Evolutionary conservation across 78 protist genomes (phyloP).

Genomic region (slime mould (Dictyostelium discoideum)): DNA sequence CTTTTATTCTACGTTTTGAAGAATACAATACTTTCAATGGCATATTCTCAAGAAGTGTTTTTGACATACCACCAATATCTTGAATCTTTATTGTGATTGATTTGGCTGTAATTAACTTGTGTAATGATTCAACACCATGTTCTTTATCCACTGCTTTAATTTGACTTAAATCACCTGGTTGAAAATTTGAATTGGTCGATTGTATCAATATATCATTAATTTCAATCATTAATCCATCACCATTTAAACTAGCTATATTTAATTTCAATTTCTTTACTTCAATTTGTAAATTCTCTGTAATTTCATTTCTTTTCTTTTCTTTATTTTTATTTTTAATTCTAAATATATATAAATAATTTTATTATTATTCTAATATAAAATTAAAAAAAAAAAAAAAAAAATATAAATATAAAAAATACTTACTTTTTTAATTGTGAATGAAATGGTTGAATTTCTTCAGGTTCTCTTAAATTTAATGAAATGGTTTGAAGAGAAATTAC

Average conservation of each 20-base stretch:
- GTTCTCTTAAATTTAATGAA: conserved; percentile 42
- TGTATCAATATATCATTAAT: conserved; percentile 59
- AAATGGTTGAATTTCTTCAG: conserved; percentile 53
- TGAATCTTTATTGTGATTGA: conserved; percentile 60
- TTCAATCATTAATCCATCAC: conserved; percentile 45
- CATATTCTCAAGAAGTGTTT: conserved; percentile 27
- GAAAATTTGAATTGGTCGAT: conserved; percentile 68
- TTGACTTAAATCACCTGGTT: conserved; percentile 38
- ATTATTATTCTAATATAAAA: background rate
- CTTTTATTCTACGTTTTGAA: conserved; percentile 68
- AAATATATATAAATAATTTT: background rate
- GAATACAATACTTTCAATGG: conserved; percentile 62
- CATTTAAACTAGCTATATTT: conserved; percentile 12
- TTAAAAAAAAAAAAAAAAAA: background rate
- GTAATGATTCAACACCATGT: conserved; percentile 64
- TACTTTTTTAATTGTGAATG: conserved; percentile 75
- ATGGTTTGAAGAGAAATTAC: conserved; percentile 40
- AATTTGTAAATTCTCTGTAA: conserved; percentile 69
- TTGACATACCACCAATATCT: conserved; percentile 67
- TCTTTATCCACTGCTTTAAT: conserved; percentile 68
- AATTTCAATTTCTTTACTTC: conserved; percentile 57
- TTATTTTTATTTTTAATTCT: conserved; percentile 69
- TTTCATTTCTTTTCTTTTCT: conserved; percentile 70
- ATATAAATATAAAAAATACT: background rate
- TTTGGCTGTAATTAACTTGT: conserved; percentile 54